Evolutionary conservation across 2,329 filamentous ascomycete genomes (phyloP).

Genomic region (Xylaria sp.): DNA sequence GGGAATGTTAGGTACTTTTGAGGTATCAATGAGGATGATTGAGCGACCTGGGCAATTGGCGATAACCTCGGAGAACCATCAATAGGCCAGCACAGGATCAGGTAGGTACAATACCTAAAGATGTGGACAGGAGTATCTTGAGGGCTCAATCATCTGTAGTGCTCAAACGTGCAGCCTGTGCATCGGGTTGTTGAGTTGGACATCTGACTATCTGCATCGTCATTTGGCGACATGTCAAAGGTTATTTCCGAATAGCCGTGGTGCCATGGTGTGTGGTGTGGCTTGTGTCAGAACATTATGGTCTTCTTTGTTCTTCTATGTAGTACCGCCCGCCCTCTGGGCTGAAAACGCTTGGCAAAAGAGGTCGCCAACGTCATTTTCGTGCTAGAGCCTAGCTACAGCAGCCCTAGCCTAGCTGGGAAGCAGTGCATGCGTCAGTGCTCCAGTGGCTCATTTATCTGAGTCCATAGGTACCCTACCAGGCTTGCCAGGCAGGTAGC

Average conservation of each 20-base stretch:
- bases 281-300: neutral
- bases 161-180: neutral
- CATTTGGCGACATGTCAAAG: neutral
- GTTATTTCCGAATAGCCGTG: conserved; percentile 11
- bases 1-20: neutral
- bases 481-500: too few relatives aligned
- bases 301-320: neutral
- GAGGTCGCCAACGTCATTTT: neutral
- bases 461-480: neutral
- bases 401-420: too few relatives aligned
- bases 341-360: neutral
- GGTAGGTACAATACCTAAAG: neutral
- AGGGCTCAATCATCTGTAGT: neutral
- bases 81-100: neutral
- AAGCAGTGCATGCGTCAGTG: too few relatives aligned
- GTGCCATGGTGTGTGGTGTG: neutral
- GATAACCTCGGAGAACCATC: too few relatives aligned
- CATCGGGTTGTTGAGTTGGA: neutral
- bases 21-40: too few relatives aligned
- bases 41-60: neutral
- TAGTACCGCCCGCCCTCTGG: too few relatives aligned
- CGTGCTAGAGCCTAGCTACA: too few relatives aligned
- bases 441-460: neutral
- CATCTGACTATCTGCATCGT: conserved; percentile 2
- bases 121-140: neutral